Base-by-base conservation (phyloP, 345 rosid species). In the Hevea brasiliensis region DNA sequence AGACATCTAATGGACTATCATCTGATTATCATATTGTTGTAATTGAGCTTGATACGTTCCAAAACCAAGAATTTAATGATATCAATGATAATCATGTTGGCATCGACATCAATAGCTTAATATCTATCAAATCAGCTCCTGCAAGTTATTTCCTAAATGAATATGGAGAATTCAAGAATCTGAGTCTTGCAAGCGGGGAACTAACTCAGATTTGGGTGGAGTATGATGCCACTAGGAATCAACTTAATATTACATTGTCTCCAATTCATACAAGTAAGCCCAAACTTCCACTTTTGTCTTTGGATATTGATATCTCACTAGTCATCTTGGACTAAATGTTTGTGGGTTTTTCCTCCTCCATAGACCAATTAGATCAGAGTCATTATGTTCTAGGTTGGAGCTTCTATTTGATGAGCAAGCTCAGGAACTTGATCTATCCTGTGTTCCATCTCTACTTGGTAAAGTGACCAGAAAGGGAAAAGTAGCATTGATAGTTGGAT, bases 341-440 rank as follows among this genome's bases (percentile, higher is more conserved):
- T 55, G 76, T 73, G 11, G 76, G 76, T 3, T 72, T 72, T 42
- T 72, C 76, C 32, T 62, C 76, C 9, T 51, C 76, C 21, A 72
- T 69, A 4, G 60, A 69, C 24, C 15, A 3, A 3, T 10, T 51
- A 40, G 37, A 37, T 20, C n/a, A n/a, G n/a, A n/a, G n/a, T n/a
- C n/a, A n/a, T n/a, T n/a, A n/a, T n/a, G 56, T 72, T 13, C 53
- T 72, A 11, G 76, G 76, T 20, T 72, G 76, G 76, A 72, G 63
- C 62, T 72, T 54, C 41, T 1, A 7, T 15, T 24, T 6, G 54
- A 4, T n/a, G 67, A 50, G 15, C 12, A 65, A 50, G 69, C 59
- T 21, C 51, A 54, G 3, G 37, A 32, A 35, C 69, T 72, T 40
- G 61, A 62, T 51, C 67, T 72, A 10, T 37, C 41, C 15, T 0